Percentiles rank a stretch among this genome's conserved stretches.
These are phyloP conservation scores for Heliamphora exappendiculata DNA, from an alignment of 148 eudicot species.

Conservation along the genomic window DNA sequence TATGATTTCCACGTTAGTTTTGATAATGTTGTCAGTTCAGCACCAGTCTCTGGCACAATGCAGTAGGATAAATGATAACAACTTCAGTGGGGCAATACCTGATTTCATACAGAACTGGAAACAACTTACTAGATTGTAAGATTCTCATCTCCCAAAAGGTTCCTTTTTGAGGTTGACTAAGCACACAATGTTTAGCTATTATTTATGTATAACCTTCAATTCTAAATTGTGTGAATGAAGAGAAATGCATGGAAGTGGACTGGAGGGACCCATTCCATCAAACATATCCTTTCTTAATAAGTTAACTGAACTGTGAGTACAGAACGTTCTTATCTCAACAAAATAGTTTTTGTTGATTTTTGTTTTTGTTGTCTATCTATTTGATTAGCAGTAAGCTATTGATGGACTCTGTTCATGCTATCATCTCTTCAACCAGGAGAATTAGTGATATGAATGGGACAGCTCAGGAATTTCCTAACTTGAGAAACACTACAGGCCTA, in stretches of 20 bases:
- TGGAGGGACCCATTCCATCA: slow-evolving; percentile 63
- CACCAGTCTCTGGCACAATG: slow-evolving; percentile 10
- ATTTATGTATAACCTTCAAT: background rate
- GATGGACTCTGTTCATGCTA: slow-evolving; percentile 8
- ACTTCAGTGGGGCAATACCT: slow-evolving; percentile 54
- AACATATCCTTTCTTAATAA: slow-evolving; percentile 37
- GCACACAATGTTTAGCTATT: background rate
- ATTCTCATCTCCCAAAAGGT: slow-evolving; percentile 1
- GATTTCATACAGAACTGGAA: slow-evolving; percentile 56
- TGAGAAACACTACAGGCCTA: slow-evolving; percentile 32
- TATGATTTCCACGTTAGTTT: background rate
- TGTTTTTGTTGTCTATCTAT: background rate
- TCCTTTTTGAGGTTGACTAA: background rate
- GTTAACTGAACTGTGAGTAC: slow-evolving; percentile 51
- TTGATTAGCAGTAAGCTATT: background rate
- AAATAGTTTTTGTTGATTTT: background rate
- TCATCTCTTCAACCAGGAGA: slow-evolving; percentile 42
- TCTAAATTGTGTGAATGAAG: slow-evolving; percentile 28
- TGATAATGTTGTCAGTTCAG: background rate
- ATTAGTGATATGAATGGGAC: slow-evolving; percentile 59
- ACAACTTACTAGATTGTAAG: slow-evolving; percentile 57
- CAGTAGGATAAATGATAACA: slow-evolving; percentile 72
- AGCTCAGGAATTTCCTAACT: slow-evolving; percentile 39
- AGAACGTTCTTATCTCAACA: background rate
- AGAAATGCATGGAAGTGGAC: slow-evolving; percentile 74